Evolutionary conservation across 495 filamentous ascomycete genomes (phyloP).

Genomic region (Penicillium pulvis): DNA sequence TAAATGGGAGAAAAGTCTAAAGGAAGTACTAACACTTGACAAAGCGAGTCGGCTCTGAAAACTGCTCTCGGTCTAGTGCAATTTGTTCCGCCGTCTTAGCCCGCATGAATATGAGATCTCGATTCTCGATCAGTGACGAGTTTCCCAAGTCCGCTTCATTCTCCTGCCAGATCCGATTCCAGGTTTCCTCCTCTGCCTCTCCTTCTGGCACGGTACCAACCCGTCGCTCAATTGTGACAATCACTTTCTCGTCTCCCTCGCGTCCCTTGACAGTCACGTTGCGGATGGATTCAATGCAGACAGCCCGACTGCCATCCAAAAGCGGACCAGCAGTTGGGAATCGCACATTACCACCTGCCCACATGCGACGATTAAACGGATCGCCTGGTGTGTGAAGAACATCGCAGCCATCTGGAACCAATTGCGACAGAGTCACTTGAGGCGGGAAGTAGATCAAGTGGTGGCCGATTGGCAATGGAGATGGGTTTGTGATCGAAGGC

Average conservation of each 20-base stretch:
- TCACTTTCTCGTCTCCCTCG: constrained; percentile 59
- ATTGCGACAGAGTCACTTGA: constrained; percentile 52
- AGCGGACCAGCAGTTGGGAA: constrained; percentile 30
- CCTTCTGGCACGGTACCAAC: constrained; percentile 41
- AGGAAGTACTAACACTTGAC: constrained; percentile 40
- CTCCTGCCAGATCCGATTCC: constrained; percentile 46
- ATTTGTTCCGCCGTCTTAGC: constrained; percentile 39
- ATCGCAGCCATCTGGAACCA: constrained; percentile 77
- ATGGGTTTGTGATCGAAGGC: constrained; percentile 37
- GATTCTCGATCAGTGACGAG: constrained; percentile 51
- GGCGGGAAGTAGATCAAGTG: constrained; percentile 77
- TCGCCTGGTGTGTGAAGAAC: constrained; percentile 64
- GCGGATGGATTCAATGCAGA: constrained; percentile 67
- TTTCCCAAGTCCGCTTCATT: constrained; percentile 38
- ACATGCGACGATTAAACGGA: constrained; percentile 72
- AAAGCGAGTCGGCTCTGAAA: constrained; percentile 28
- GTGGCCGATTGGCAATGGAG: constrained; percentile 48
- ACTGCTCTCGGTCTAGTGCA: constrained; percentile 29
- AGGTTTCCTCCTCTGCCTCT: constrained; percentile 37
- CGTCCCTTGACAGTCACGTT: constrained; percentile 59
- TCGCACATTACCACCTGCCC: constrained; percentile 66
- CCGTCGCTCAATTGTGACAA: constrained; percentile 58
- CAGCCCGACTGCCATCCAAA: constrained; percentile 52
- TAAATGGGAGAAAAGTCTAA: neutral
- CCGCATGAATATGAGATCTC: constrained; percentile 65